Evolutionary conservation across 2,329 filamentous ascomycete species (phyloP).

Genomic region (Aspergillus sp.): DNA sequence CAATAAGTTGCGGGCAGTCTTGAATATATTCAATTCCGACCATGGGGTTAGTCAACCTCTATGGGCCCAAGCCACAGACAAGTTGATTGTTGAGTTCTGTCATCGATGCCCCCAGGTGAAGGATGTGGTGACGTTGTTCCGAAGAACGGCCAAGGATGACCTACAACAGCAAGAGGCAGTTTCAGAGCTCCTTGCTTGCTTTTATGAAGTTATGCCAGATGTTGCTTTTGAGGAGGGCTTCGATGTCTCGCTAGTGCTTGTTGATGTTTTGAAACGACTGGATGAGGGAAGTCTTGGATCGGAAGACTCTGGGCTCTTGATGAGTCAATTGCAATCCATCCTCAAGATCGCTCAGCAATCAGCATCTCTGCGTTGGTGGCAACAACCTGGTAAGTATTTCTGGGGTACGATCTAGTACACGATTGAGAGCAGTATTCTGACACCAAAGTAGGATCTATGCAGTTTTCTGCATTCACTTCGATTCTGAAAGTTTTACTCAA

Average conservation of each 20-base stretch:
- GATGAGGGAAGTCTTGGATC: constrained; percentile 48
- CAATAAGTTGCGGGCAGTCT: constrained; percentile 68
- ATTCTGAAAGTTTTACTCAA: constrained; percentile 40
- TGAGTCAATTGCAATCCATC: constrained; percentile 78
- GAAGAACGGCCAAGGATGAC: constrained; percentile 66
- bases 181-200: constrained; percentile 77
- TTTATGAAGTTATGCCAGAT: constrained; percentile 79
- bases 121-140: constrained; percentile 73
- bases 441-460: constrained; percentile 31
- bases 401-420: not conserved
- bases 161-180: constrained; percentile 74
- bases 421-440: not conserved
- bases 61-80: constrained; percentile 70
- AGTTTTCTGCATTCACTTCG: constrained; percentile 43
- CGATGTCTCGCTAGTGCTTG: constrained; percentile 77
- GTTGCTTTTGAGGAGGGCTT: constrained; percentile 80
- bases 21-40: constrained; percentile 60
- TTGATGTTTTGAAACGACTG: constrained; percentile 64
- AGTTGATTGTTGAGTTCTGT: constrained; percentile 72
- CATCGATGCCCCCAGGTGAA: constrained; percentile 78
- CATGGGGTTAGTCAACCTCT: constrained; percentile 47
- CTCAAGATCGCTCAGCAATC: constrained; percentile 78
- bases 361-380: constrained; percentile 86
- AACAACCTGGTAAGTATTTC: constrained; percentile 57
- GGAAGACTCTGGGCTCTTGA: constrained; percentile 56